Base-by-base conservation (phyloP, 2,329 filamentous ascomycete species). In the Trichoderma guizhouense region DNA sequence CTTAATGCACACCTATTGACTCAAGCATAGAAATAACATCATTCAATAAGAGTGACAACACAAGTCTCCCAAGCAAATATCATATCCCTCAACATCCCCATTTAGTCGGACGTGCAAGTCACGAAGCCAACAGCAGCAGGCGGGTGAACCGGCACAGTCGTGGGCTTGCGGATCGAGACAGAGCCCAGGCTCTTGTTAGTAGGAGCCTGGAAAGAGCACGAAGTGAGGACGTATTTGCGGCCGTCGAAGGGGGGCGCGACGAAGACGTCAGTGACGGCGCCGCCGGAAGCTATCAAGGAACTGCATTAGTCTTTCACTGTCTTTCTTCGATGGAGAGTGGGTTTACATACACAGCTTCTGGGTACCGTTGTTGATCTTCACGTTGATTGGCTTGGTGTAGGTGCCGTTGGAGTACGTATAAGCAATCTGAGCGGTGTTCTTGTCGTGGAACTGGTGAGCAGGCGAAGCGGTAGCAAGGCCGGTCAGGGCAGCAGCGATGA, bases 161-260 rank as follows among this genome's bases (percentile, higher is more conserved):
- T 67, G 1, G 69, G 63, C 55, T 67, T 67, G 34, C 55, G 63
- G 21, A 67, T 28, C 24, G 55, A 32, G 6, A 67, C 36, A 3
- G 36, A 55, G 0, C 55, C 61, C 3, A 66, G 53, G 30, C 53
- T 67, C 34, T 61, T 67, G 63, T 67, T 67, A 15, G 62, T 32
- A 43, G 63, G 53, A 21, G 62, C 55, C 55, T 66, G 62, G 69
- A 71, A 62, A 30, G 26, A 36, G 63, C 69, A 71, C 28, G 32
- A 24, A 7, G 63, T 71, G 62, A 39, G 34, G 39, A 53, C 36
- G 63, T 71, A 71, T 28, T 21, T 36, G 36, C 62, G 55, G 53
- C 63, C 63, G n/a, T 67, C 69, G 7, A 67, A 61, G 30, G 55
- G 63, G 18, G 69, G 62, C 7, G 61, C 12, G 55, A 67, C 55